These are phyloP conservation scores for Physcomitrium patens DNA, from an alignment of 225 moss, liverwort and hornwort genomes.

Conservation along the genomic window DNA sequence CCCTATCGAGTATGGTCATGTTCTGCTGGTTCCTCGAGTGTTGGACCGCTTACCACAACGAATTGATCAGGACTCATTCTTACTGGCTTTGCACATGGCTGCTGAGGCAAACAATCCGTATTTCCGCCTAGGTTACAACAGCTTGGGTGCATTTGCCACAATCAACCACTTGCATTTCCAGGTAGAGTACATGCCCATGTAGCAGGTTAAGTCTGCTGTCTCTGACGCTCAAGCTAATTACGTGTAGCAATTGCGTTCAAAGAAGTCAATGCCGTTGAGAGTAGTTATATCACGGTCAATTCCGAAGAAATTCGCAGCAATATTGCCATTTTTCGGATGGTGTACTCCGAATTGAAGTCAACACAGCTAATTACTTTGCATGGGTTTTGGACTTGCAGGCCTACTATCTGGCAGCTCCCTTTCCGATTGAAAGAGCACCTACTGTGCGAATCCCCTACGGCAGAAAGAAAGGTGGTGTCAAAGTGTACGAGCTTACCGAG, in stretches of 20 bases:
- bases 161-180: constrained; percentile 96
- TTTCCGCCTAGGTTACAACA: constrained; percentile 90
- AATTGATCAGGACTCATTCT: constrained; percentile 70
- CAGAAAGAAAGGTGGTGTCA: constrained; percentile 58
- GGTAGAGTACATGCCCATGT: constrained; percentile 35
- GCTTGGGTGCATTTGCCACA: constrained; percentile 90
- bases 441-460: constrained; percentile 33
- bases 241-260: no score
- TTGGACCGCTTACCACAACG: constrained; percentile 74
- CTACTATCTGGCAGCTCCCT: constrained; percentile 71
- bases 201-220: no score
- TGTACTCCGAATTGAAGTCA: no score
- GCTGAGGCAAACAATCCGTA: constrained; percentile 76
- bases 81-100: constrained; percentile 81
- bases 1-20: constrained; percentile 93
- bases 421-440: constrained; percentile 76
- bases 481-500: constrained; percentile 66
- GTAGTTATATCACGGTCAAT: no score
- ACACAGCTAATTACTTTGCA: no score
- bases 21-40: constrained; percentile 81
- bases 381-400: constrained; percentile 46
- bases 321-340: no score
- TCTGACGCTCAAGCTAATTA: no score
- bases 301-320: no score
- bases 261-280: no score